Conservation (phyloP, 2,329 filamentous ascomycete species). For the Penicillium psychrosexuale region DNA sequence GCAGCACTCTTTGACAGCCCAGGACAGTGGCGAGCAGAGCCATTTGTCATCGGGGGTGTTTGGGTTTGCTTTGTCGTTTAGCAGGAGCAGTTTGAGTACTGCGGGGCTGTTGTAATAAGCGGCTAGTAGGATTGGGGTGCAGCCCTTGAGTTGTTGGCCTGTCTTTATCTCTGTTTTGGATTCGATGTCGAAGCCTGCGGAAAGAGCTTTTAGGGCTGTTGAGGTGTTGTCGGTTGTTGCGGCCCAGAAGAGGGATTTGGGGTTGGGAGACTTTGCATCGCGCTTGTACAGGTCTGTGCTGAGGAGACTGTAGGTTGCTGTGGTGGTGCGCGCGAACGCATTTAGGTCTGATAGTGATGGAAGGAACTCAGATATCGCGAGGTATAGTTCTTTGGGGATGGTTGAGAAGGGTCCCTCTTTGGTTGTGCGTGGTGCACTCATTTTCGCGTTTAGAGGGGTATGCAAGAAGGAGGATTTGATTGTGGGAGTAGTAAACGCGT, state of each 20-base stretch:
- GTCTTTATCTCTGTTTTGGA: slow-evolving; percentile 6
- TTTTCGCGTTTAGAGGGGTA: neutral
- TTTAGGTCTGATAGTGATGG: slow-evolving; percentile 13
- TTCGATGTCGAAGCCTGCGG: slow-evolving; percentile 17
- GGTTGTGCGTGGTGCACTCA: slow-evolving; percentile 4
- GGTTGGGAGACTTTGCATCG: slow-evolving; percentile 5
- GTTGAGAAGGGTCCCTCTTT: slow-evolving; percentile 2
- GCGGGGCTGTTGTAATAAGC: slow-evolving; percentile 12
- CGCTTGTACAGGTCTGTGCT: slow-evolving; percentile 18
- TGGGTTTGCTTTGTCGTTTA: slow-evolving; percentile 14
- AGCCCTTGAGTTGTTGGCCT: slow-evolving; percentile 13
- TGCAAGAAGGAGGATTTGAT: neutral
- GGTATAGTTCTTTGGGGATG: slow-evolving; percentile 17
- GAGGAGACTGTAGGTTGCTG: slow-evolving; percentile 12
- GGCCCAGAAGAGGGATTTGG: slow-evolving; percentile 23
- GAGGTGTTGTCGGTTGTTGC: slow-evolving; percentile 8
- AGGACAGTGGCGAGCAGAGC: slow-evolving; percentile 20
- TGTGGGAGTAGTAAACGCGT: neutral
- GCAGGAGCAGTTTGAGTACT: slow-evolving; percentile 13
- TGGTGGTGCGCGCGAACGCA: slow-evolving; percentile 14
- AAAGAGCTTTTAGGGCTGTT: slow-evolving; percentile 14
- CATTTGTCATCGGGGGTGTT: slow-evolving; percentile 18
- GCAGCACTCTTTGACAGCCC: slow-evolving; percentile 18
- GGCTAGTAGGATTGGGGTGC: slow-evolving; percentile 19
- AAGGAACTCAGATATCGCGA: slow-evolving; percentile 16